A percentile compares a stretch with the other conserved stretches of the same genome.
These are phyloP conservation scores for Ettlia oleoabundans DNA, from an alignment of 139 green algal genomes.

Conservation along the genomic window DNA sequence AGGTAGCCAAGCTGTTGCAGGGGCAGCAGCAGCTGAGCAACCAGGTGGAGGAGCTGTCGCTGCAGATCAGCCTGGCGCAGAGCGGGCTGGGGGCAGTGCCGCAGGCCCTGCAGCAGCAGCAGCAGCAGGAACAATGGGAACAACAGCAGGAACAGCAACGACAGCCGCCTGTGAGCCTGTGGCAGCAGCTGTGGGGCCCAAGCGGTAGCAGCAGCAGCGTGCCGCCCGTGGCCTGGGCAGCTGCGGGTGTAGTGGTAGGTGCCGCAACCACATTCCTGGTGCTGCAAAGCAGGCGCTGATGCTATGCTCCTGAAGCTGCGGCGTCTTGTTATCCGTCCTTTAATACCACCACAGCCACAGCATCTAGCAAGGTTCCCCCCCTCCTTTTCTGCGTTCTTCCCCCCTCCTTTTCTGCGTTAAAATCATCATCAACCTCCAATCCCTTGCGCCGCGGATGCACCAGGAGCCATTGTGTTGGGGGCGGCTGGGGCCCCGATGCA, in stretches of 20 bases:
- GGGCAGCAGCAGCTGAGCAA: slow-evolving; percentile 43
- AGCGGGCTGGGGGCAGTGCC: slow-evolving; percentile 7
- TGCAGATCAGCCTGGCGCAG: slow-evolving; percentile 41
- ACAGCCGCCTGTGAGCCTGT: not conserved
- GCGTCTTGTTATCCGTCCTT: not conserved
- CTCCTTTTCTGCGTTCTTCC: no score
- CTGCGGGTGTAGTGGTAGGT: slow-evolving; percentile 6
- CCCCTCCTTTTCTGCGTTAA: no score
- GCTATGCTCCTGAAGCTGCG: not conserved
- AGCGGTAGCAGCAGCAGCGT: not conserved
- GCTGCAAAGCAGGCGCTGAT: not conserved
- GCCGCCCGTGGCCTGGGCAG: not conserved
- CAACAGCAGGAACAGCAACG: not conserved
- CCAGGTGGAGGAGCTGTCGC: slow-evolving; percentile 45
- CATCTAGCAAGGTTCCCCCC: no score
- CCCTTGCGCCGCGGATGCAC: no score
- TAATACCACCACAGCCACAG: no score
- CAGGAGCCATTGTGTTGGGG: no score
- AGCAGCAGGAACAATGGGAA: no score
- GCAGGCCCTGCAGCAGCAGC: not conserved
- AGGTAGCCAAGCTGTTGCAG: slow-evolving; percentile 36
- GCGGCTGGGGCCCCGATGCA: no score
- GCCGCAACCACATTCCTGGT: slow-evolving; percentile 4
- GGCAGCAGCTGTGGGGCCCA: not conserved
- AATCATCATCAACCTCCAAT: no score